phyloP scores from a whole-genome alignment of 805 yeast genomes.

The Jamesozyma spencerorum region DNA sequence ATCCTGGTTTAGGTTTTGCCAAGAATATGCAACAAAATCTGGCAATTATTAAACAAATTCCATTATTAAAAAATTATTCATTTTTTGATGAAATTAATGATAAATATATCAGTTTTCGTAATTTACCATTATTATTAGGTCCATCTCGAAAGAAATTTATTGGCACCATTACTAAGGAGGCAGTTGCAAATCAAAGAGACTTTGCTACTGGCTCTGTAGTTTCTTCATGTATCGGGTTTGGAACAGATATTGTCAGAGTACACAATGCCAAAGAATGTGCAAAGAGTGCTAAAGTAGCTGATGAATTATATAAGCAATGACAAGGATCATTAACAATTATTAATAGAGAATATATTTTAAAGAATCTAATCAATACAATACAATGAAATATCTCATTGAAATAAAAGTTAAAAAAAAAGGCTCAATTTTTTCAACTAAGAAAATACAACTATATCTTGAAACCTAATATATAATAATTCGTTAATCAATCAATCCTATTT shows the following conservation, averaged over 20 bases:
- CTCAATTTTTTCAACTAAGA: background rate
- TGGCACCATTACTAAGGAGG: constrained; percentile 58
- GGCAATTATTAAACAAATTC: constrained; percentile 45
- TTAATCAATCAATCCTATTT: background rate
- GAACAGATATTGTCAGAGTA: constrained; percentile 75
- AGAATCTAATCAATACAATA: background rate
- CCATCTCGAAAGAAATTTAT: constrained; percentile 84
- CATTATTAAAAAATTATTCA: constrained; percentile 41
- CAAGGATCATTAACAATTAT: background rate
- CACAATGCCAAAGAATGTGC: constrained; percentile 65
- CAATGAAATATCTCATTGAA: background rate
- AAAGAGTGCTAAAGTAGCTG: constrained; percentile 53
- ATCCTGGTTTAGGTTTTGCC: constrained; percentile 98
- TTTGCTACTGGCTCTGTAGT: constrained; percentile 71
- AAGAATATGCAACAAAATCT: constrained; percentile 66
- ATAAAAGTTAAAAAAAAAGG: background rate
- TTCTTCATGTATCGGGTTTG: constrained; percentile 62
- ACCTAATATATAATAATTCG: background rate
- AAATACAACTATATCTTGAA: background rate
- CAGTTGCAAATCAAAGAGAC: constrained; percentile 50
- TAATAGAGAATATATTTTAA: background rate
- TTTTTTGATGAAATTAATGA: constrained; percentile 13
- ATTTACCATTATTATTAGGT: constrained; percentile 66
- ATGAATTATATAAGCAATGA: constrained; percentile 38
- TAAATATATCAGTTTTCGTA: constrained; percentile 22